Evolutionary conservation across 768 basidiomycete genomes (phyloP).

Genomic region (Panaeolus cyanescens): DNA sequence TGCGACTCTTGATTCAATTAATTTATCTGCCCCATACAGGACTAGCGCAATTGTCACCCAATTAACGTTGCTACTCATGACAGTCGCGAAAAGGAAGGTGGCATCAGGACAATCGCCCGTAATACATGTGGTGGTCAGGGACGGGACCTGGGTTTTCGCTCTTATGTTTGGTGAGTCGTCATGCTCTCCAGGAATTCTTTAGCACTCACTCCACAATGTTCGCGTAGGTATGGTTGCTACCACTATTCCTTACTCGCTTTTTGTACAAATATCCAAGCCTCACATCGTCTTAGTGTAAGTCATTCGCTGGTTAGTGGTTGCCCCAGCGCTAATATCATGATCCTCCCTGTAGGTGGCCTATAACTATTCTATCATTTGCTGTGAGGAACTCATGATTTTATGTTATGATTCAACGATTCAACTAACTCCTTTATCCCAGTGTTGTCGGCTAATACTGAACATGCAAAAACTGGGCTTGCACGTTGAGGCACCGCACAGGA

Average conservation of each 20-base stretch:
- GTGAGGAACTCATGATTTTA: background rate
- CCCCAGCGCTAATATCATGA: background rate
- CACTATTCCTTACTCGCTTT: slow-evolving; percentile 16
- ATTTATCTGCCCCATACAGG: slow-evolving; percentile 7
- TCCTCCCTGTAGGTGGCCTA: slow-evolving; percentile 15
- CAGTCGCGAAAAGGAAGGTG: slow-evolving; percentile 16
- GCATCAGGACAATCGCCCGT: slow-evolving; percentile 15
- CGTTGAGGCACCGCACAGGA: background rate
- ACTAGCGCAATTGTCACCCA: slow-evolving; percentile 13
- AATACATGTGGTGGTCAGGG: slow-evolving; percentile 15
- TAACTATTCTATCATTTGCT: slow-evolving; percentile 15
- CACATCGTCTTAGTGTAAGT: slow-evolving; percentile 18
- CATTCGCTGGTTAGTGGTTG: background rate
- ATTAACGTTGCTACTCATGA: slow-evolving; percentile 12
- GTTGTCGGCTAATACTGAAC: slow-evolving; percentile 17
- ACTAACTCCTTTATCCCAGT: slow-evolving; percentile 1
- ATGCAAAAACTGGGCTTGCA: slow-evolving; percentile 12
- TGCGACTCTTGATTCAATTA: background rate
- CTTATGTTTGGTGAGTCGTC: slow-evolving; percentile 14
- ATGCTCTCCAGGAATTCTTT: too few relatives aligned
- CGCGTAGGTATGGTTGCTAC: slow-evolving; percentile 15
- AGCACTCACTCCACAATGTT: background rate
- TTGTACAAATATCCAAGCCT: slow-evolving; percentile 15
- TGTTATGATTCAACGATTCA: background rate
- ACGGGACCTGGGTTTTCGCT: slow-evolving; percentile 18